phyloP scores from a whole-genome alignment of 352 stramenopile species.

The Elongisporangium senticosum region DNA sequence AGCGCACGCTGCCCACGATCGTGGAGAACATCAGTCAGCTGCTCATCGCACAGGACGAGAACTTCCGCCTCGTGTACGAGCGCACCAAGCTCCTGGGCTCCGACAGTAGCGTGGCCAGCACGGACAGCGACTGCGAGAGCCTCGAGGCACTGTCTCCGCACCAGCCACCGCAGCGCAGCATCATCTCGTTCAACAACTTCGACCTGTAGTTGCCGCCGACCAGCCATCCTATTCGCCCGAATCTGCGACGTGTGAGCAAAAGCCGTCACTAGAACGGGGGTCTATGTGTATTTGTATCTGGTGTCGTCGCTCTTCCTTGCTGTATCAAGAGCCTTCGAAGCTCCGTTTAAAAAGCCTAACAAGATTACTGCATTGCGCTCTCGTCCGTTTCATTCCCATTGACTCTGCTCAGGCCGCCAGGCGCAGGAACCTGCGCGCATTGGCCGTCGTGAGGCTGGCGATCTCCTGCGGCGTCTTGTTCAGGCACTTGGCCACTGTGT shows the following conservation, averaged over 20 bases:
- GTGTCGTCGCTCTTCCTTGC: neutral
- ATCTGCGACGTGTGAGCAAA: slow-evolving; percentile 2
- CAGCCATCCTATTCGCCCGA: neutral
- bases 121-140: slow-evolving; percentile 73
- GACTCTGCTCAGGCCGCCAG: slow-evolving; percentile 10
- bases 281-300: slow-evolving; percentile 2
- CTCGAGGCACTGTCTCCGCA: slow-evolving; percentile 17
- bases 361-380: neutral
- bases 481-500: slow-evolving; percentile 48
- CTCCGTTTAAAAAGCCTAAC: neutral
- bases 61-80: slow-evolving; percentile 59
- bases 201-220: slow-evolving; percentile 21
- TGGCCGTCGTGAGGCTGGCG: slow-evolving; percentile 49
- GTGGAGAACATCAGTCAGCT: slow-evolving; percentile 44
- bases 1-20: slow-evolving; percentile 43
- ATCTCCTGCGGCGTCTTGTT: slow-evolving; percentile 43
- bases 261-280: neutral
- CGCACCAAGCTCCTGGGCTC: slow-evolving; percentile 38
- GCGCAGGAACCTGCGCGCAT: slow-evolving; percentile 67
- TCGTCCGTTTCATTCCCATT: neutral
- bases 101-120: slow-evolving; percentile 48
- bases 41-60: slow-evolving; percentile 48
- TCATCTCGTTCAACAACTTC: slow-evolving; percentile 73
- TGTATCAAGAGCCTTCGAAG: slow-evolving; percentile 1
- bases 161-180: slow-evolving; percentile 25